These are phyloP conservation scores for Infundibulicybe gibba DNA, from an alignment of 768 basidiomycete species.

Conservation along the genomic window DNA sequence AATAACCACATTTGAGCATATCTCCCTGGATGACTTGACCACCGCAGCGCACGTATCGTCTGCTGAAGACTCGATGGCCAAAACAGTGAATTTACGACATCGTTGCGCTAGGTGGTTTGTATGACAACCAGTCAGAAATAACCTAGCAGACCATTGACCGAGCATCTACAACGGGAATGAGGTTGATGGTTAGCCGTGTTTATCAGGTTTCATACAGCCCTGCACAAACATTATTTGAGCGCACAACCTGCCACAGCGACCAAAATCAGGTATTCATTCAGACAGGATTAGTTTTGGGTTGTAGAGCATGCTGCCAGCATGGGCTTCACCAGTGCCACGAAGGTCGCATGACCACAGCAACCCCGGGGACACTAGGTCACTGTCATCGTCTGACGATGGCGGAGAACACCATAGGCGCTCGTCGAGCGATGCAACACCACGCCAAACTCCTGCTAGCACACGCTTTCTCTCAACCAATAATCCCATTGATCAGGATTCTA, in stretches of 20 bases:
- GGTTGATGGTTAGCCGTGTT: too few relatives aligned
- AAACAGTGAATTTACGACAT: constrained; percentile 49
- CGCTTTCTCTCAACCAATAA: constrained; percentile 24
- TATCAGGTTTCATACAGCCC: too few relatives aligned
- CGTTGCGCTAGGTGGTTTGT: too few relatives aligned
- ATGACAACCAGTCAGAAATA: too few relatives aligned
- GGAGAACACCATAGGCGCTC: constrained; percentile 34
- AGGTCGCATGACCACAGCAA: constrained; percentile 36
- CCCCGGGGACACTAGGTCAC: not conserved
- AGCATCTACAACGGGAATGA: too few relatives aligned
- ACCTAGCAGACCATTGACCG: too few relatives aligned
- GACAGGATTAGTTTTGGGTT: not conserved
- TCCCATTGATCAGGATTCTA: constrained; percentile 25
- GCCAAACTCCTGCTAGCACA: constrained; percentile 37
- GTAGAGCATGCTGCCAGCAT: constrained; percentile 19
- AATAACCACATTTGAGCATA: constrained; percentile 84
- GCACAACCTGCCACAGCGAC: not conserved
- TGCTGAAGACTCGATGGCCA: constrained; percentile 83
- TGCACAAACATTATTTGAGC: not conserved
- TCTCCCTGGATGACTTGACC: constrained; percentile 61
- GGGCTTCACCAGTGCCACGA: constrained; percentile 27
- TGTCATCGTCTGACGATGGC: constrained; percentile 30
- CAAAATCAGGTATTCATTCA: too few relatives aligned
- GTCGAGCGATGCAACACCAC: constrained; percentile 48
- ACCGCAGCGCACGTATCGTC: constrained; percentile 94